These are phyloP conservation scores for Colletotrichum tropicicola DNA, from an alignment of 2,329 filamentous ascomycete genomes.

Conservation along the genomic window DNA sequence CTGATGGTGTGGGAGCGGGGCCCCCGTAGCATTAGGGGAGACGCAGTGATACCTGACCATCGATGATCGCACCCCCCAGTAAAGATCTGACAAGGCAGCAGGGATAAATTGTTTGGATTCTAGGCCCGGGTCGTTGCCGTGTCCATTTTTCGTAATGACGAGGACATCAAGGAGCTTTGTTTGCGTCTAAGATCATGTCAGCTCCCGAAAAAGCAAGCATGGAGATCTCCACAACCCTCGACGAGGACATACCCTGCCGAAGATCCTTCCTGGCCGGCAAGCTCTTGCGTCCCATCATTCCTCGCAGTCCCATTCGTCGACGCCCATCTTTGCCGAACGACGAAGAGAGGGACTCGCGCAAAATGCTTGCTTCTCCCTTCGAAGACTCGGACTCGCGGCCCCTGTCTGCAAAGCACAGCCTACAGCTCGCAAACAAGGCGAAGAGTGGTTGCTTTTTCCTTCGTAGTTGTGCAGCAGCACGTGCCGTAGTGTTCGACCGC, in stretches of 20 bases:
- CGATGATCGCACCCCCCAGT: not conserved
- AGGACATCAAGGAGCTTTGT: slow-evolving; percentile 13
- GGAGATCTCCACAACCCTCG: not conserved
- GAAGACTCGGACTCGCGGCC: not conserved
- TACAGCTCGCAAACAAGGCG: not conserved
- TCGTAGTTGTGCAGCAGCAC: not conserved
- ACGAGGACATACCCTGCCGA: not conserved
- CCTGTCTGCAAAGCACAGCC: not conserved
- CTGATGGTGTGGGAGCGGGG: not conserved
- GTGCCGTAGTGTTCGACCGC: not conserved
- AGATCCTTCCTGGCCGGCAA: not conserved
- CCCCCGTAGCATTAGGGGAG: not conserved
- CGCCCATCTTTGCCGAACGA: not conserved
- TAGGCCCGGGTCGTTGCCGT: not conserved
- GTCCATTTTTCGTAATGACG: slow-evolving; percentile 2
- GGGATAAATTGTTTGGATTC: not conserved
- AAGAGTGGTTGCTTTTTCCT: slow-evolving; percentile 10
- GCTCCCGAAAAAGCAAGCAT: slow-evolving; percentile 24
- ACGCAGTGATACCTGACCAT: slow-evolving; percentile 2
- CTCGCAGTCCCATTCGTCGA: not conserved
- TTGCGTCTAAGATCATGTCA: slow-evolving; percentile 12
- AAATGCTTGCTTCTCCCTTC: slow-evolving; percentile 14
- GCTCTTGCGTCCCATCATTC: not conserved
- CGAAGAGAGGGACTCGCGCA: not conserved
- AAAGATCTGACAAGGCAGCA: not conserved